Percentiles rank a stretch among this genome's conserved stretches.
Evolutionary conservation across 179 eudicot genomes (phyloP).

Genomic region (Silene noctiflora): DNA sequence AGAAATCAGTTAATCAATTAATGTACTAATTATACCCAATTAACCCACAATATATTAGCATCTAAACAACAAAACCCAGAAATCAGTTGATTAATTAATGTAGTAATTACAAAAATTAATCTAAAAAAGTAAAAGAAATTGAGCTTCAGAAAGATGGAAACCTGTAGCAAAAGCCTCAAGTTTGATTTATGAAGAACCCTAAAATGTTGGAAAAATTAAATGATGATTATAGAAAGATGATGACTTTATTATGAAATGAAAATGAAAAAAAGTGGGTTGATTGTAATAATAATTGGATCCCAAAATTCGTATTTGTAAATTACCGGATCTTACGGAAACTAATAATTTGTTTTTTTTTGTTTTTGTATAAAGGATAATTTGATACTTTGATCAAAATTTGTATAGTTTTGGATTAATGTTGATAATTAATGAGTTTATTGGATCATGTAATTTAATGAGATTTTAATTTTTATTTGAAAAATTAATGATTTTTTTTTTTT

Average conservation of each 20-base stretch:
- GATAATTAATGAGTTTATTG: too few relatives aligned
- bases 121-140: not conserved
- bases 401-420: not conserved
- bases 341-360: too few relatives aligned
- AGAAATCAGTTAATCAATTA: not conserved
- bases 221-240: conserved; percentile 7
- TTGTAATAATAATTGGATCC: not conserved
- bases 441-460: too few relatives aligned
- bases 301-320: conserved; percentile 8
- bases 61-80: not conserved
- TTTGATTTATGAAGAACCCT: conserved; percentile 12
- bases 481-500: too few relatives aligned
- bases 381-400: not conserved
- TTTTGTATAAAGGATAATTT: too few relatives aligned
- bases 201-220: not conserved
- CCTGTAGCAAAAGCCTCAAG: conserved; percentile 31
- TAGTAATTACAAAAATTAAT: not conserved
- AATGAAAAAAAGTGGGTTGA: not conserved
- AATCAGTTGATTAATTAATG: not conserved
- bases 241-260: not conserved
- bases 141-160: conserved; percentile 8
- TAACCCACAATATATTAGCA: not conserved
- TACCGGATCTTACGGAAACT: conserved; percentile 27
- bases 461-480: too few relatives aligned
- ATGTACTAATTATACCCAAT: not conserved